These are phyloP conservation scores for Pestalotiopsis sp. DNA, from an alignment of 2,329 filamentous ascomycete species.

Conservation along the genomic window DNA sequence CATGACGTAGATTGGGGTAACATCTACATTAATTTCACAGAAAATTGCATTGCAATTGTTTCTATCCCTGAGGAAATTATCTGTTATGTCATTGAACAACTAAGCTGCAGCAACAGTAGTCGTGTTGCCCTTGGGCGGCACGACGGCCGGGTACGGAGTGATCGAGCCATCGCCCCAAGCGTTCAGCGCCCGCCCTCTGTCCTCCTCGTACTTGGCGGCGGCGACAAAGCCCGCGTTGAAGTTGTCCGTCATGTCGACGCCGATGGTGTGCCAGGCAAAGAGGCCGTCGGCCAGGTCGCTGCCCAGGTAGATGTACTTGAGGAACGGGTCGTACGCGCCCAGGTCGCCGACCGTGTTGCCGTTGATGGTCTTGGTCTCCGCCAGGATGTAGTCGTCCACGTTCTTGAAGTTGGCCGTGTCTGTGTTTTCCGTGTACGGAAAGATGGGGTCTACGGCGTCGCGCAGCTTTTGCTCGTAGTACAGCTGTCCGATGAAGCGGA, in stretches of 20 bases:
- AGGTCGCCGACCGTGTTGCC: not conserved
- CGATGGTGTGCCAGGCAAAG: slow-evolving; percentile 10
- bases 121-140: not conserved
- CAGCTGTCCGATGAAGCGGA: not conserved
- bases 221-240: not conserved
- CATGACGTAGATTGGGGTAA: too few relatives aligned
- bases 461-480: not conserved
- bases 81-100: too few relatives aligned
- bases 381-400: not conserved
- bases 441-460: not conserved
- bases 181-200: not conserved
- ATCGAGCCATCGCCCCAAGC: not conserved
- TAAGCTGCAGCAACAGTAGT: not conserved
- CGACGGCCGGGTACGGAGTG: not conserved
- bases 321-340: not conserved
- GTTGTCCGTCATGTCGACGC: slow-evolving; percentile 5
- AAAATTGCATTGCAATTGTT: too few relatives aligned
- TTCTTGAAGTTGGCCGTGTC: not conserved
- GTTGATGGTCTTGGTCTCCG: not conserved
- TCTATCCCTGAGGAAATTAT: too few relatives aligned
- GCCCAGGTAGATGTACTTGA: slow-evolving; percentile 2
- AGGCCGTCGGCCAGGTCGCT: not conserved
- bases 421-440: not conserved
- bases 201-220: not conserved
- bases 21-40: too few relatives aligned